A percentile compares a stretch with the other conserved stretches of the same genome.
Evolutionary conservation across 73 alveolate species (phyloP).

Genomic region (Tetrahymena borealis): DNA sequence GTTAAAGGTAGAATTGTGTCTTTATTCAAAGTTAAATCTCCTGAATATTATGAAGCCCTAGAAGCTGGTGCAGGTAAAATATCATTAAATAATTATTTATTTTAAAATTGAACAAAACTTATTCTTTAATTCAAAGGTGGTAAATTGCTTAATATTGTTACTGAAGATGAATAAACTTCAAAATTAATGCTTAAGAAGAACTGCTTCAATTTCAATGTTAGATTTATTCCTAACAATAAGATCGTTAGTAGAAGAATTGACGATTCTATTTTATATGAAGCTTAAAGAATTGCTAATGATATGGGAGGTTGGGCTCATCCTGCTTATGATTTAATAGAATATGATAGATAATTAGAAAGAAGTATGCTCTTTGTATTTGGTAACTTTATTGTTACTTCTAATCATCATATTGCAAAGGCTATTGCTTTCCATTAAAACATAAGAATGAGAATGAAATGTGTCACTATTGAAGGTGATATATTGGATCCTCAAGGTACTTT

Average conservation of each 20-base stretch:
- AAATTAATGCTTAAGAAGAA: slow-evolving; percentile 63
- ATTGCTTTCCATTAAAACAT: slow-evolving; percentile 58
- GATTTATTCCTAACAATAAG: slow-evolving; percentile 72
- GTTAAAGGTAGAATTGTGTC: slow-evolving; percentile 87
- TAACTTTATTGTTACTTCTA: slow-evolving; percentile 71
- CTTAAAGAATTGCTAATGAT: slow-evolving; percentile 2
- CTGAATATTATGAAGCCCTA: slow-evolving; percentile 65
- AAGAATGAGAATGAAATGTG: slow-evolving; percentile 56
- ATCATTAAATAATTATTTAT: not conserved
- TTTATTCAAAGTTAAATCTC: slow-evolving; percentile 84
- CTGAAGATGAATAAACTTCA: slow-evolving; percentile 75
- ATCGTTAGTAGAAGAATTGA: slow-evolving; percentile 16
- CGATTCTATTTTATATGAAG: slow-evolving; percentile 11
- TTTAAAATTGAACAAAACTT: not conserved
- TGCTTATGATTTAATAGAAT: slow-evolving; percentile 78
- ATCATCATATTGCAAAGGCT: slow-evolving; percentile 75
- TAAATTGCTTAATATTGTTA: slow-evolving; percentile 75
- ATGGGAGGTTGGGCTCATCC: slow-evolving; percentile 61
- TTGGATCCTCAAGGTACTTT: slow-evolving; percentile 76
- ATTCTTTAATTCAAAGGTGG: slow-evolving; percentile 32
- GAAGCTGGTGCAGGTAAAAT: slow-evolving; percentile 86
- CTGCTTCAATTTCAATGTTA: slow-evolving; percentile 51
- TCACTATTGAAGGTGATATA: slow-evolving; percentile 82
- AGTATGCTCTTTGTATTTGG: slow-evolving; percentile 92
- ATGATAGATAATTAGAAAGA: slow-evolving; percentile 62